Base-by-base conservation (phyloP, 2,329 filamentous ascomycete species). In the Cyphellophora attinorum region DNA sequence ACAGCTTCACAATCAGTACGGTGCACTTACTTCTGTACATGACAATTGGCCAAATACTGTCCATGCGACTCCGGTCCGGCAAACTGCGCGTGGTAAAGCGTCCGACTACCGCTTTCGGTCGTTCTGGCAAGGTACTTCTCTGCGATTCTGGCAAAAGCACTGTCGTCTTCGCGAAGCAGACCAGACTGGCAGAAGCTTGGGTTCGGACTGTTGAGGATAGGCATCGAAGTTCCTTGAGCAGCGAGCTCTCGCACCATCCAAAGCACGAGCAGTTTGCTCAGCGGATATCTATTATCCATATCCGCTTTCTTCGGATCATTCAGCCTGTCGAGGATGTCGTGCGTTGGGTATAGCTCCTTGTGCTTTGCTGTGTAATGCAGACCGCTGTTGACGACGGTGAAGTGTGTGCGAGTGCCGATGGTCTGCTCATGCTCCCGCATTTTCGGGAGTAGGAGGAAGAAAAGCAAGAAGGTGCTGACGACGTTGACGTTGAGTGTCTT, bases 401-500 rank as follows among this genome's bases (percentile, higher is more conserved):
- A 49, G 12, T 34, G 42, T 0, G 66, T 61, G 2, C 47, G 50
- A 5, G 44, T 54, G 2, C 48, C 44, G 53, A 46, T 54, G 11
- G 40, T 45, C 13, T 23, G 41, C 5, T 49, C 59, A 10, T 59
- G 65, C 15, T 60, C 54, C 32, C 61, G 61, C 3, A 77, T 55
- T 45, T 65, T 70, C 0, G 72, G 72, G 13, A 76, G 39, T 3
- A 76, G 28, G 0, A 72, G 53, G 0, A 67, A 42, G 0, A 58
- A 64, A 0, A 77, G 54, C 2, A 76, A 47, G 27, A 74, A 61
- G 0, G 68, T 72, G 11, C 57, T 61, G 37, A 76, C 55, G 8
- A 72, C 67, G 37, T 77, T 77, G 34, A 70, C 61, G 0, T 65
- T 68, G 27, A 76, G 52, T 0, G 52, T 64, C n/a, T n/a, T n/a